A percentile compares a stretch with the other conserved stretches of the same genome.
phyloP scores from a whole-genome alignment of 2,329 filamentous ascomycete species.

The Fusarium illudens region DNA sequence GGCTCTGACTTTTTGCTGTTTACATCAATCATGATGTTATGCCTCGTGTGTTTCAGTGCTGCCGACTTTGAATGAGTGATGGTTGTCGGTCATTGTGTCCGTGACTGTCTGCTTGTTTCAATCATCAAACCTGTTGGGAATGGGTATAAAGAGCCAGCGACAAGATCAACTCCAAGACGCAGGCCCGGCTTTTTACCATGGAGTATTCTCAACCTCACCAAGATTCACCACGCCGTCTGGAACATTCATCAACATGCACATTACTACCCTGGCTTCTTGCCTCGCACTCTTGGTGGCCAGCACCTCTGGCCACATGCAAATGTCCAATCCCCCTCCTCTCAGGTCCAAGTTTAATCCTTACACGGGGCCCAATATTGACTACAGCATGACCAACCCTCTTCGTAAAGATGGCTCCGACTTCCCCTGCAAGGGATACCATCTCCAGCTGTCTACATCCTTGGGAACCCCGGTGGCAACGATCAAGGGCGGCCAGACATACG shows the following conservation, averaged over 20 bases:
- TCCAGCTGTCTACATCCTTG: constrained; percentile 36
- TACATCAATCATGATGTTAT: neutral
- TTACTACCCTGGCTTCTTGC: neutral
- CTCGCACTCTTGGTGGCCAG: neutral
- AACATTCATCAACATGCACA: neutral
- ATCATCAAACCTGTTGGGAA: neutral
- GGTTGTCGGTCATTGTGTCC: neutral
- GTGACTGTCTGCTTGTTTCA: neutral
- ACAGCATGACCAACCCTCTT: constrained; percentile 74
- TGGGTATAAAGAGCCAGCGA: neutral
- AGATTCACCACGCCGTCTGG: neutral
- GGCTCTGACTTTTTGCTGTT: neutral
- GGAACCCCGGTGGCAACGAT: constrained; percentile 60
- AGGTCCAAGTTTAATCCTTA: constrained; percentile 60
- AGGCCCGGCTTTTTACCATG: neutral
- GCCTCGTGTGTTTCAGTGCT: neutral
- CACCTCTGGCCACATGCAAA: constrained; percentile 57
- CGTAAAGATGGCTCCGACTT: constrained; percentile 68
- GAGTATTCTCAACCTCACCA: neutral
- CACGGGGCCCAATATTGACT: constrained; percentile 63
- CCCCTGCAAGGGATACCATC: constrained; percentile 73
- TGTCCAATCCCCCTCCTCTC: constrained; percentile 59
- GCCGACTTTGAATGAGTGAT: neutral
- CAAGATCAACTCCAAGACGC: neutral
- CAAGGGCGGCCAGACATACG: constrained; percentile 60